Evolutionary conservation across 768 basidiomycete species (phyloP).

Genomic region (Paxillus involutus): DNA sequence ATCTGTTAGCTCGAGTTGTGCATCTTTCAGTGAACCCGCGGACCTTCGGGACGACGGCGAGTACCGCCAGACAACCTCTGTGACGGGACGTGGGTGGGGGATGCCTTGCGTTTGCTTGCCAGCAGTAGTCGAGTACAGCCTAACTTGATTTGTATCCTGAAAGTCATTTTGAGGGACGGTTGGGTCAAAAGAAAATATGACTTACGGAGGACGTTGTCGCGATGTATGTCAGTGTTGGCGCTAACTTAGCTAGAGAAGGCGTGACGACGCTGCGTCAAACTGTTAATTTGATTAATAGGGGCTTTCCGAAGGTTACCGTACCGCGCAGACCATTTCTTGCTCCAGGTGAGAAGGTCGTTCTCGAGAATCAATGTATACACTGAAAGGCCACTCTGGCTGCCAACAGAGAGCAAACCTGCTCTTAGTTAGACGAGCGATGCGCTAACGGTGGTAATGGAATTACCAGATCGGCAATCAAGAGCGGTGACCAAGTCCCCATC

Average conservation of each 20-base stretch:
- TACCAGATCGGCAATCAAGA: conserved; percentile 77
- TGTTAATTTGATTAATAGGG: conserved; percentile 10
- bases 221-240: conserved; percentile 77
- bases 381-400: conserved; percentile 56
- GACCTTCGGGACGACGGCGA: conserved; percentile 66
- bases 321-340: conserved; percentile 71
- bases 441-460: neutral
- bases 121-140: conserved; percentile 71
- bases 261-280: conserved; percentile 41
- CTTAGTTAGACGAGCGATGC: conserved; percentile 24
- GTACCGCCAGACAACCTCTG: conserved; percentile 71
- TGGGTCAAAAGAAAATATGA: conserved; percentile 1
- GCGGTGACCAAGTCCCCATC: conserved; percentile 54
- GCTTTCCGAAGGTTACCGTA: conserved; percentile 32
- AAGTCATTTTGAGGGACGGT: conserved; percentile 6
- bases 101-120: conserved; percentile 68
- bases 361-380: conserved; percentile 78
- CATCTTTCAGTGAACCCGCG: conserved; percentile 26
- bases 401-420: conserved; percentile 76
- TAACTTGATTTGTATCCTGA: conserved; percentile 58
- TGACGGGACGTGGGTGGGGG: conserved; percentile 71
- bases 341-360: conserved; percentile 83
- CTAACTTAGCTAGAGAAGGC: conserved; percentile 57
- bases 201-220: conserved; percentile 61
- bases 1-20: conserved; percentile 3